These are phyloP conservation scores for Pythium scleroteichum DNA, from an alignment of 352 stramenopile species.

Conservation along the genomic window DNA sequence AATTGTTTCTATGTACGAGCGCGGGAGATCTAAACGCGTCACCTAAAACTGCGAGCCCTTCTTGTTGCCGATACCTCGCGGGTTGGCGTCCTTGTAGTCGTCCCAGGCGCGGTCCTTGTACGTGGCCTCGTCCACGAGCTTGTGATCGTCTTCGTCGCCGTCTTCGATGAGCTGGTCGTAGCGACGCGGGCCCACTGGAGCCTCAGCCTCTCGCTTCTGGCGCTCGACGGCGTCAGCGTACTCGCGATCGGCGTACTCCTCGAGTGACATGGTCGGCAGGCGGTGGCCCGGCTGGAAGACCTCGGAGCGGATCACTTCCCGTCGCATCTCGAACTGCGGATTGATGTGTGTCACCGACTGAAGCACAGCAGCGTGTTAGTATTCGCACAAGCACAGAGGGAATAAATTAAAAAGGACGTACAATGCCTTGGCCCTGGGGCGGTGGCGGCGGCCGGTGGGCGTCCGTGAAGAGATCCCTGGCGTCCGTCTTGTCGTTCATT, in stretches of 20 bases:
- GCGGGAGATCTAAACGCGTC: not conserved
- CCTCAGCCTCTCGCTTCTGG: constrained; percentile 65
- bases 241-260: constrained; percentile 92
- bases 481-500: constrained; percentile 65
- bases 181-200: constrained; percentile 58
- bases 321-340: constrained; percentile 83
- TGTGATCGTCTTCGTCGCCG: constrained; percentile 93
- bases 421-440: constrained; percentile 72
- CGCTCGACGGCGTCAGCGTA: constrained; percentile 87
- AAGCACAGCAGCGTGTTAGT: constrained; percentile 6
- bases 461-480: constrained; percentile 72
- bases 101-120: constrained; percentile 96
- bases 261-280: constrained; percentile 94
- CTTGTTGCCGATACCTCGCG: constrained; percentile 96
- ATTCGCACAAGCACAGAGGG: not conserved
- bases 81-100: constrained; percentile 97
- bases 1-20: not conserved
- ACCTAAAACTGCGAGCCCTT: constrained; percentile 92
- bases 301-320: constrained; percentile 79
- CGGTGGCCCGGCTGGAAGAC: constrained; percentile 97
- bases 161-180: constrained; percentile 95
- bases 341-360: constrained; percentile 86
- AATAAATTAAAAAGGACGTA: constrained; percentile 29
- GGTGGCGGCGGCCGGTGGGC: constrained; percentile 58
- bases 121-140: constrained; percentile 91